Base-by-base conservation (phyloP, 2,329 filamentous ascomycete species). In the Penicillium sp. region DNA sequence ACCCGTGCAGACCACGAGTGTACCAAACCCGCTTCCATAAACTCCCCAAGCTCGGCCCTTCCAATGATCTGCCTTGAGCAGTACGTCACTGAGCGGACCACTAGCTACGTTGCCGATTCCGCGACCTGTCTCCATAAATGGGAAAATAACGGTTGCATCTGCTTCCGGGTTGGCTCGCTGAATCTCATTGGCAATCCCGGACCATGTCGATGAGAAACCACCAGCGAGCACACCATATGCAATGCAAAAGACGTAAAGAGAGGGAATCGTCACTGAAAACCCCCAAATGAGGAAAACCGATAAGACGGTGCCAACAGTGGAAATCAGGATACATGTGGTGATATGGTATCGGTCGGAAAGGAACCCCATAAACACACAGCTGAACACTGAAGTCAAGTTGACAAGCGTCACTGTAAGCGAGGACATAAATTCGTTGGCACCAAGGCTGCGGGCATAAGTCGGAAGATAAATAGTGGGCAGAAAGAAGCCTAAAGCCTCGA, bases 401-500 rank as follows among this genome's bases (percentile, higher is more conserved):
- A 66, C 46, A 58, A 62, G 41, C 46, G 64, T 46, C 4, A 66
- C 63, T 0, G 64, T 66, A 16, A 66, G 49, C 8, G 62, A 63
- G 2, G 57, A 55, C 27, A 62, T 35, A 10, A 58, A 51, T 22
- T 56, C 56, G 16, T 25, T 57, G 10, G 57, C 61, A 0, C 62
- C 64, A 6, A 65, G 48, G n/a, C 50, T 59, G 36, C 58, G 55
- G 10, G 60, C 51, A 43, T 69, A 72, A 9, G 58, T 63, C 3
- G 68, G 67, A 1, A 72, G 61, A 42, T 71, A 72, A 33, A 70
- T 63, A 8, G 63, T 63, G 2, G 70, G 69, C 14, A 72, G 51
- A 48, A 71, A 72, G 50, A 63, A 70, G 1, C 69, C 68, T n/a
- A 71, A 48, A 11, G 67, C 63, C 51, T 72, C 59, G 2, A 69